A percentile compares a stretch with the other conserved stretches of the same genome.
phyloP scores from a whole-genome alignment of 306 rosid genomes.

The Quercus suber region DNA sequence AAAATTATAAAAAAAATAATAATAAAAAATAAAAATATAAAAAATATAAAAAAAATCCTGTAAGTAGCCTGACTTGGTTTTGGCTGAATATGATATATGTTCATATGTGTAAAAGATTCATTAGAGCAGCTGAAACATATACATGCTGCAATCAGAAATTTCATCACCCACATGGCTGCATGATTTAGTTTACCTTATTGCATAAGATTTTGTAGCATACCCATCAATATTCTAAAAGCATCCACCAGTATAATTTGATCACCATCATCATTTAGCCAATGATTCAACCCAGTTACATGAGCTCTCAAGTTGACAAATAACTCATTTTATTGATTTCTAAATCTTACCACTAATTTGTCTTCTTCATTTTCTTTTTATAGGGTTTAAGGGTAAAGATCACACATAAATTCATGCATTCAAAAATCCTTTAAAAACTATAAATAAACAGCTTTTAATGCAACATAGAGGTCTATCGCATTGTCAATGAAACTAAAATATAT shows the following conservation, averaged over 20 bases:
- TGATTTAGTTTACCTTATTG: not conserved
- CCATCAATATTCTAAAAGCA: too few species aligned
- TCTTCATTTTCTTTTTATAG: not conserved
- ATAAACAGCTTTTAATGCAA: not conserved
- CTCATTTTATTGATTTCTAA: not conserved
- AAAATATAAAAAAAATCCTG: not conserved
- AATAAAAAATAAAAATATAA: too few species aligned
- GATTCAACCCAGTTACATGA: not conserved
- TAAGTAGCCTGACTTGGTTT: not conserved
- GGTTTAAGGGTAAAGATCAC: not conserved
- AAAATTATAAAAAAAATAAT: too few species aligned
- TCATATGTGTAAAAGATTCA: too few species aligned
- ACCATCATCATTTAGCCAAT: not conserved
- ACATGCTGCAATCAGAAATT: too few species aligned
- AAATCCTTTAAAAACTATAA: not conserved
- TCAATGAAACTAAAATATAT: too few species aligned
- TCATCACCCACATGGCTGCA: too few species aligned
- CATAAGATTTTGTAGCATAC: not conserved
- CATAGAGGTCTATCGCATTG: too few species aligned
- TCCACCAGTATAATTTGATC: not conserved
- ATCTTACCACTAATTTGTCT: not conserved
- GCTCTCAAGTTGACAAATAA: not conserved
- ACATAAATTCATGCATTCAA: not conserved
- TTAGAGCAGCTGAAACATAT: too few species aligned
- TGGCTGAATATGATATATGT: not conserved